phyloP scores from a whole-genome alignment of 1,284 basidiomycete genomes.

The Rhodotorula sp. region DNA sequence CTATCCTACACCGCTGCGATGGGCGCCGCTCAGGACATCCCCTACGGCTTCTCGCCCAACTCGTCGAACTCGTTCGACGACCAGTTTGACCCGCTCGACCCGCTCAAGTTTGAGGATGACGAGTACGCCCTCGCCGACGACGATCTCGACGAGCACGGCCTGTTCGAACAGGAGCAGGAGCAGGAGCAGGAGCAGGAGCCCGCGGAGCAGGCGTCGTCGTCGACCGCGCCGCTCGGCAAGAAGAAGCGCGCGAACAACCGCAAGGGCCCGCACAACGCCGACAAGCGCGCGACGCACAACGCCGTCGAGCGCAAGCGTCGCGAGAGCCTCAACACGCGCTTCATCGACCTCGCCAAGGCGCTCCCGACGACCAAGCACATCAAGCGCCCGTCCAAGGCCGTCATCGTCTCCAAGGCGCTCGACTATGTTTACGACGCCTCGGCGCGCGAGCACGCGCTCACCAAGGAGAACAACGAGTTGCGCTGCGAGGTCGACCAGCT shows the following conservation, averaged over 20 bases:
- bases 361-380: conserved; percentile 85
- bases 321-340: conserved; percentile 86
- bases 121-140: conserved; percentile 14
- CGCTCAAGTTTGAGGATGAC: conserved; percentile 26
- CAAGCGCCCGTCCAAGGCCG: conserved; percentile 87
- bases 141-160: conserved; percentile 5
- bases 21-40: conserved; percentile 29
- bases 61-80: conserved; percentile 30
- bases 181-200: conserved; percentile 6
- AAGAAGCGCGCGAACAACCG: conserved; percentile 30
- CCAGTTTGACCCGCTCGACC: conserved; percentile 25
- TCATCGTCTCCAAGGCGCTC: conserved; percentile 78
- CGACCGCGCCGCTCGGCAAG: not conserved
- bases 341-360: conserved; percentile 81
- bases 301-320: conserved; percentile 88
- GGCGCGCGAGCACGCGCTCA: conserved; percentile 41
- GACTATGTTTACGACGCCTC: conserved; percentile 45
- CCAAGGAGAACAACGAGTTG: conserved; percentile 44
- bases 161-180: not conserved
- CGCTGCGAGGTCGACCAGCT: conserved; percentile 44
- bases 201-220: not conserved
- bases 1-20: conserved; percentile 12
- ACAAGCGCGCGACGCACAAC: conserved; percentile 89
- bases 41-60: conserved; percentile 28
- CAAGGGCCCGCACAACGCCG: conserved; percentile 60